These are phyloP conservation scores for Clitocybe nebularis DNA, from an alignment of 1,284 basidiomycete genomes.

Conservation along the genomic window DNA sequence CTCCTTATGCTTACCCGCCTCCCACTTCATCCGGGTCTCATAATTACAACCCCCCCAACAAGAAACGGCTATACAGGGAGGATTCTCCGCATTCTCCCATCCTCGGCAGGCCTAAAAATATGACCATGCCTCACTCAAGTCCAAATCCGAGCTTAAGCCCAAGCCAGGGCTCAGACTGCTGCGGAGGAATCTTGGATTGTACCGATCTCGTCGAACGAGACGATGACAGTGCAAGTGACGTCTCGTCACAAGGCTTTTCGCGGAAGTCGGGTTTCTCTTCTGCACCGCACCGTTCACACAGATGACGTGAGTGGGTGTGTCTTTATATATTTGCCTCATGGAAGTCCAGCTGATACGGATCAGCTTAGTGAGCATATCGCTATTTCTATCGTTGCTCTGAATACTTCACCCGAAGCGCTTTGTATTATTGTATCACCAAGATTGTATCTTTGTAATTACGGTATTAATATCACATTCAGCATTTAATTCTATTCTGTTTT, in stretches of 20 bases:
- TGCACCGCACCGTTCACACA: background rate
- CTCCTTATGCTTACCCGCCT: slow-evolving; percentile 18
- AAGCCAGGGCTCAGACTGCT: slow-evolving; percentile 36
- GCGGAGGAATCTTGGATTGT: slow-evolving; percentile 48
- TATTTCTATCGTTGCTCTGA: too few species aligned
- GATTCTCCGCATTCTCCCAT: slow-evolving; percentile 20
- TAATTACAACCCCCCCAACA: slow-evolving; percentile 8
- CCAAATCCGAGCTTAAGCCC: slow-evolving; percentile 16
- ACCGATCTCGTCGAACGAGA: slow-evolving; percentile 35
- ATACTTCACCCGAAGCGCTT: background rate
- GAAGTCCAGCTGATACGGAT: too few species aligned
- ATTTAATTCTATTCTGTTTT: background rate
- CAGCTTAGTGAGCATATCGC: too few species aligned
- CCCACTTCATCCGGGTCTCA: slow-evolving; percentile 10
- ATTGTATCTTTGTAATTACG: too few species aligned
- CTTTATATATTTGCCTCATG: too few species aligned
- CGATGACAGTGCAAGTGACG: slow-evolving; percentile 21
- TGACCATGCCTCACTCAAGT: slow-evolving; percentile 3
- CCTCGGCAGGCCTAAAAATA: slow-evolving; percentile 9
- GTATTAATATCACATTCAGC: too few species aligned
- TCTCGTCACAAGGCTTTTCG: slow-evolving; percentile 13
- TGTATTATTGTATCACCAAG: background rate
- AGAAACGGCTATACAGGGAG: slow-evolving; percentile 23
- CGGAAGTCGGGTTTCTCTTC: slow-evolving; percentile 8
- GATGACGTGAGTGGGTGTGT: too few species aligned